Conservation (phyloP, 371 early-diverging fungal species). For the Haplosporangium sp. region DNA sequence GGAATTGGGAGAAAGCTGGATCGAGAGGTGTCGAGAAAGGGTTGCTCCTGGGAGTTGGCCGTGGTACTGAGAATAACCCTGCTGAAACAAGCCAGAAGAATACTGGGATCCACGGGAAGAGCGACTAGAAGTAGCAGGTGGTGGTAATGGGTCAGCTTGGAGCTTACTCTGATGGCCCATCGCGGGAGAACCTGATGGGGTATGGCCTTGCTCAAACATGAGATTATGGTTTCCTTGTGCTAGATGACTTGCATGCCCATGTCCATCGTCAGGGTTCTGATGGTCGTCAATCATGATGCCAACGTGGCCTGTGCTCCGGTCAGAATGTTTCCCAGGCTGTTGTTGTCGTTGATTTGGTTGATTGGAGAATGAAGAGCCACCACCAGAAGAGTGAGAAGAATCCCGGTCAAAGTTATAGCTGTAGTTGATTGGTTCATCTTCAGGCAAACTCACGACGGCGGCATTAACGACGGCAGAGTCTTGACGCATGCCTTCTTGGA, state of each 20-base stretch:
- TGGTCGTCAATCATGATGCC: slow-evolving; percentile 57
- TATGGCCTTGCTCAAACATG: slow-evolving; percentile 24
- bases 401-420: not conserved
- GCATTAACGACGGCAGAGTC: slow-evolving; percentile 27
- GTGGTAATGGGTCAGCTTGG: slow-evolving; percentile 15
- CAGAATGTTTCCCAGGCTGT: slow-evolving; percentile 11
- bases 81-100: slow-evolving; percentile 36
- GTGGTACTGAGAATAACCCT: slow-evolving; percentile 46
- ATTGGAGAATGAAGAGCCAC: not conserved
- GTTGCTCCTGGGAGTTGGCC: slow-evolving; percentile 40
- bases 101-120: slow-evolving; percentile 25
- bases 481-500: slow-evolving; percentile 49
- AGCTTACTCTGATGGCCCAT: slow-evolving; percentile 1
- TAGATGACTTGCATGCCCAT: slow-evolving; percentile 9
- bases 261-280: slow-evolving; percentile 17
- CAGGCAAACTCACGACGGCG: slow-evolving; percentile 5
- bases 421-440: slow-evolving; percentile 1
- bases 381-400: not conserved
- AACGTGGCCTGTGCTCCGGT: slow-evolving; percentile 53
- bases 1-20: slow-evolving; percentile 41
- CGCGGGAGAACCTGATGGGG: slow-evolving; percentile 9
- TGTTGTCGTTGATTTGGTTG: slow-evolving; percentile 7
- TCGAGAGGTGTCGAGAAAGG: slow-evolving; percentile 45
- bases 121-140: slow-evolving; percentile 15
- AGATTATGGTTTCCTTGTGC: slow-evolving; percentile 14